A percentile compares a stretch with the other conserved stretches of the same genome.
These are phyloP conservation scores for Xylariaceae sp. DNA, from an alignment of 2,329 filamentous ascomycete genomes.

Conservation along the genomic window DNA sequence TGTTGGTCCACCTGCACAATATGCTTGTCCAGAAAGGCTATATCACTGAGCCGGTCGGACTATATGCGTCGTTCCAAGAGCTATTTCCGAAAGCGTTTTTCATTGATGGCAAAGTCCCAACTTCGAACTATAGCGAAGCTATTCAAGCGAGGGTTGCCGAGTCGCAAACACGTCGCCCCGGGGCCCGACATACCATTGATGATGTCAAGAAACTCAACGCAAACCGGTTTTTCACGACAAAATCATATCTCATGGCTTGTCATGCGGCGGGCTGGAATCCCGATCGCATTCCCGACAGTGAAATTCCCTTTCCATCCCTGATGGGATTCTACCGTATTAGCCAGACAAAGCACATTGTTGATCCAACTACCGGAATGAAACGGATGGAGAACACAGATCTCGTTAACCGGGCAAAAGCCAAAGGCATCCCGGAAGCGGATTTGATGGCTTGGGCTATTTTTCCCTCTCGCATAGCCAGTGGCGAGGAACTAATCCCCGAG, in stretches of 20 bases:
- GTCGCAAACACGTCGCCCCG: constrained; percentile 1
- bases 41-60: constrained; percentile 32
- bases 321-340: constrained; percentile 30
- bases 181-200: background rate
- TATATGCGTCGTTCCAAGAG: constrained; percentile 32
- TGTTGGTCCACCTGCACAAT: constrained; percentile 45
- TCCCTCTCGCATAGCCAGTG: background rate
- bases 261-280: constrained; percentile 35
- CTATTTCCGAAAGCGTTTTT: constrained; percentile 32
- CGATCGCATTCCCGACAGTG: constrained; percentile 36
- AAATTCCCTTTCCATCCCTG: constrained; percentile 25
- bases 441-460: constrained; percentile 3
- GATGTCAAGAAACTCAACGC: constrained; percentile 17
- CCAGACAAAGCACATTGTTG: constrained; percentile 25
- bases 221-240: constrained; percentile 32
- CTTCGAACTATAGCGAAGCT: constrained; percentile 29
- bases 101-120: constrained; percentile 29
- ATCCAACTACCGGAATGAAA: constrained; percentile 31
- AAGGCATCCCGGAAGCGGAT: constrained; percentile 19
- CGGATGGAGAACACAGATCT: constrained; percentile 31
- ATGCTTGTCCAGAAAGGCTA: constrained; percentile 43
- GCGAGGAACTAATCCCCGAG: background rate
- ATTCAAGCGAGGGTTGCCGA: constrained; percentile 11
- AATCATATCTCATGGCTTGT: constrained; percentile 33
- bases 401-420: constrained; percentile 24